phyloP scores from a whole-genome alignment of 2,329 filamentous ascomycete species.

The Claviceps purpurea region DNA sequence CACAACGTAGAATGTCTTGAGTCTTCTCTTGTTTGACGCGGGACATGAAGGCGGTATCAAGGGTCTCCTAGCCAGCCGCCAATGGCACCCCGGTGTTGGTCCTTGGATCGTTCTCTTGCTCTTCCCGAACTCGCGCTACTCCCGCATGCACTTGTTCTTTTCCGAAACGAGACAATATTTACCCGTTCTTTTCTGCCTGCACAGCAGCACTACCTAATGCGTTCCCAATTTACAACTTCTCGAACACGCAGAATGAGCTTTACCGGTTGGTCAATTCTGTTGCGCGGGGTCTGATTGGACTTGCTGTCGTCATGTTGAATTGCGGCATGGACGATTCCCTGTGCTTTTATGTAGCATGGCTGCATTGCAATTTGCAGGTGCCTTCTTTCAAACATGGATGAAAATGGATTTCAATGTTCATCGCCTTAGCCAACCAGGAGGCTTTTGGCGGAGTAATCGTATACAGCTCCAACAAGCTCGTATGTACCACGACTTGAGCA shows the following conservation, averaged over 20 bases:
- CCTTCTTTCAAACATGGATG: neutral
- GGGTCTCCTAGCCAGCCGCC: too few species aligned
- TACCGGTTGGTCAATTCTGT: slow-evolving; percentile 4
- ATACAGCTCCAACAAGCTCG: neutral
- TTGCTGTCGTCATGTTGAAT: slow-evolving; percentile 4
- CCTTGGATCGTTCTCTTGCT: neutral
- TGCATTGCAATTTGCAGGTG: neutral
- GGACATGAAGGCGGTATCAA: too few species aligned
- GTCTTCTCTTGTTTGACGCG: too few species aligned
- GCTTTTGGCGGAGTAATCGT: neutral
- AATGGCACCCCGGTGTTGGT: too few species aligned
- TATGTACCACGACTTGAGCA: neutral
- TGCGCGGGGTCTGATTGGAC: slow-evolving; percentile 17
- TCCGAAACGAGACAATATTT: neutral
- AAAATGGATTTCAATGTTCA: neutral
- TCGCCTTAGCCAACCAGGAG: neutral
- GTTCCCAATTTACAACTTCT: neutral
- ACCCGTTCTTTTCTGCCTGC: neutral
- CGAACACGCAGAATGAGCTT: neutral
- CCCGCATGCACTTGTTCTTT: neutral
- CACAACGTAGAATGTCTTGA: too few species aligned
- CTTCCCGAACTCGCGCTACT: neutral
- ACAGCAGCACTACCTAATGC: neutral
- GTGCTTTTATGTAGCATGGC: slow-evolving; percentile 13
- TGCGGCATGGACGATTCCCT: slow-evolving; percentile 17